Evolutionary conservation across 164 flowering plant species (phyloP), one percentile per base, ranked within the genome.

Genomic region (Santalum album): DNA sequence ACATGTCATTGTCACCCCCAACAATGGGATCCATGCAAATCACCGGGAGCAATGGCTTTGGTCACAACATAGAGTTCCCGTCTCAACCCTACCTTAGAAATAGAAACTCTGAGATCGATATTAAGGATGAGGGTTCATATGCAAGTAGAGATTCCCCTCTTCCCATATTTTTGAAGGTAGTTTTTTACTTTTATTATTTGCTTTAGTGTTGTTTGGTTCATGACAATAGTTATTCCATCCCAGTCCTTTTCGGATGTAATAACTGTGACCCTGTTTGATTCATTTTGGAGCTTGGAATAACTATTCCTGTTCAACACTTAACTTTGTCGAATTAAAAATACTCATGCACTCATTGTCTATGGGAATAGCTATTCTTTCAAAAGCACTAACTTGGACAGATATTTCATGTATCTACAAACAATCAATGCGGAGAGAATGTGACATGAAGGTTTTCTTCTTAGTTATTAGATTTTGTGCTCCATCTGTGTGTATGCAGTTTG

Each of bases 141-240:
- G 7, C 59, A 22, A 54, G 18, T 27, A 49, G 62, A 25, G 83
- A 79, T 21, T 61, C 53, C n/a, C 87, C 85, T 45, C 83, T 91
- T 55, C 87, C 96, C 3, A 81, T 91, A 44, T 84, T 64, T 56
- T 84, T 92, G 63, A 92, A 86, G 87, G 87, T 75, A 64, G 16
- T 40, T 22, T 15, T n/a, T n/a, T n/a, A n/a, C n/a, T n/a, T n/a
- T n/a, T n/a, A n/a, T n/a, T n/a, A n/a, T n/a, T 2, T 24, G n/a
- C n/a, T n/a, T n/a, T n/a, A n/a, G n/a, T n/a, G n/a, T n/a, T n/a
- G n/a, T n/a, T n/a, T n/a, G n/a, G n/a, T n/a, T n/a, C n/a, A n/a
- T n/a, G n/a, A n/a, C n/a, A n/a, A n/a, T n/a, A n/a, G n/a, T n/a
- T n/a, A n/a, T n/a, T n/a, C n/a, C n/a, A n/a, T n/a, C n/a, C n/a